Base-by-base conservation (phyloP, 257 asterid genomes). In the Capsicum chinense region DNA sequence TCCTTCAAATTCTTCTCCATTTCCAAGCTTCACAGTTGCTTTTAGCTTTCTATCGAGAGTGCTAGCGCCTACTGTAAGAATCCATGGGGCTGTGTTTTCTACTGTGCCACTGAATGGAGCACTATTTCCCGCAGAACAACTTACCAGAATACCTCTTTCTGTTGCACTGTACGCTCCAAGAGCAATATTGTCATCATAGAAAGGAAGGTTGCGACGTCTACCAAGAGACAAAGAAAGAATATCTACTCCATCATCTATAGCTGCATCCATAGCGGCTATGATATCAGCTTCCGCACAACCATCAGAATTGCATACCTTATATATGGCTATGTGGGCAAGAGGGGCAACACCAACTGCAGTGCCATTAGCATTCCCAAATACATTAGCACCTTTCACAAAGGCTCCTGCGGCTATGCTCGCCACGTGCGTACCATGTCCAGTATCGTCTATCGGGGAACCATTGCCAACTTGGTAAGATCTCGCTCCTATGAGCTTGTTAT, bases 31-130 rank as follows among this genome's bases (percentile, higher is more conserved):
- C 2, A 86, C 90, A 2, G 80, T 84, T 3, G 89, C 92, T 64
- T 42, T 80, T 13, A 92, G 21, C 59, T 81, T 85, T 44, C 95
- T 82, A 26, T 90, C 91, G n/a, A 52, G 60, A 0, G 92, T 88
- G 79, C 93, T 89, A 0, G 93, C 93, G 16, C 93, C 95, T 6
- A 91, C 94, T 0, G 93, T 87, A 56, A 91, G 90, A n/a, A 87
- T 78, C 93, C 94, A 91, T 0, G 92, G 93, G 33, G 92, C 91
- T 6, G 42, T 88, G 14, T 89, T 87, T 0, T 48, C 1, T n/a
- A 86, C 2, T 0, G 89, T 10, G 5, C 10, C 33, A 7, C 10
- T 5, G n/a, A 10, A 7, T 0, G 91, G 90, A n/a, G 92, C 92
- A 0, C 0, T 0, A 19, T 92, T 90, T 0, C 90, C 90, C 0